Conservation (phyloP, 148 eudicot species). For the Heliamphora exappendiculata region DNA sequence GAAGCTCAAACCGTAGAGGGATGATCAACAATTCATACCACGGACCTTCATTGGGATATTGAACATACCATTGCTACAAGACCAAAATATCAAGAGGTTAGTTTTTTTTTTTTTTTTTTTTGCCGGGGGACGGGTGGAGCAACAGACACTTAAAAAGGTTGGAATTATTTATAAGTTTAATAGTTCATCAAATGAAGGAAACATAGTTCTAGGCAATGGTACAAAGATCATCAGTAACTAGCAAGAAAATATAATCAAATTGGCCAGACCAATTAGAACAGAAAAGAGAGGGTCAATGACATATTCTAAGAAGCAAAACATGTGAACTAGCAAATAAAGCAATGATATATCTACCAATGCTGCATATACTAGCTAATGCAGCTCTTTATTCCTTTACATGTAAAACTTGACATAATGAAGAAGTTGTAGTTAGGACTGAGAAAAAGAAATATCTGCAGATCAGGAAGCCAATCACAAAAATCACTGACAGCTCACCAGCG, state of each 20-base stretch:
- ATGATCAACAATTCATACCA: constrained; percentile 93
- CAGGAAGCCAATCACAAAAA: neutral
- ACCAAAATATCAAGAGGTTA: constrained; percentile 1
- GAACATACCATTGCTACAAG: constrained; percentile 95
- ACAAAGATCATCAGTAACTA: no score
- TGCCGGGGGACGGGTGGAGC: no score
- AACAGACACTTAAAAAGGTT: constrained; percentile 5
- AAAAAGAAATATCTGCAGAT: neutral
- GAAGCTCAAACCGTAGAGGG: constrained; percentile 94
- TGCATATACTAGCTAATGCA: neutral
- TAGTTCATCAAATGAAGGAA: neutral
- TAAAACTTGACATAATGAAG: neutral
- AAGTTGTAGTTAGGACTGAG: no score
- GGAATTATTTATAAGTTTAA: neutral
- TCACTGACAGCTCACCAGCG: neutral
- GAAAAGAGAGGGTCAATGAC: neutral
- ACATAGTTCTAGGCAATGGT: no score
- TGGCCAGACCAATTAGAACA: neutral
- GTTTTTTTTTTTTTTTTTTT: no score
- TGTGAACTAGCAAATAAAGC: neutral
- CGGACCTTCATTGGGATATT: constrained; percentile 78
- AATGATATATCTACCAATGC: neutral
- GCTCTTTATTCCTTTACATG: neutral
- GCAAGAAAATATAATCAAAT: neutral
- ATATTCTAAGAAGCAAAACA: neutral